These are phyloP conservation scores for Diplodia sapinea DNA, from an alignment of 2,329 filamentous ascomycete genomes.

Conservation along the genomic window DNA sequence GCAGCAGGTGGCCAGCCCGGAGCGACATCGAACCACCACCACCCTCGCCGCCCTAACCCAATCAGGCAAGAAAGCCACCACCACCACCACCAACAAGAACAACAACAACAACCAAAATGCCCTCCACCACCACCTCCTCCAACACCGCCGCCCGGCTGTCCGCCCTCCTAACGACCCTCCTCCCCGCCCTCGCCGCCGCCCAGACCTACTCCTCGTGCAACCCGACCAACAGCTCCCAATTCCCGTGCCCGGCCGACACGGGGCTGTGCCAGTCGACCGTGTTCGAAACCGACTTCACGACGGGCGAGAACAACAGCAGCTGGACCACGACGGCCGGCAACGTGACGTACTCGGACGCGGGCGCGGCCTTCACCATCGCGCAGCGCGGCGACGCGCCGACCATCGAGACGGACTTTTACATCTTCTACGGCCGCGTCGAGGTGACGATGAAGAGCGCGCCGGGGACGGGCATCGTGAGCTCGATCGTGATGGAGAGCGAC, in stretches of 20 bases:
- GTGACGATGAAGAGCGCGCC: slow-evolving; percentile 34
- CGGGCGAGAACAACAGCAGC: slow-evolving; percentile 41
- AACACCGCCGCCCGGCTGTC: neutral
- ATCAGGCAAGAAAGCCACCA: neutral
- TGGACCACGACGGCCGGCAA: slow-evolving; percentile 70
- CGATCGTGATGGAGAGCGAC: slow-evolving; percentile 32
- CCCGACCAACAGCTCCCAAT: slow-evolving; percentile 45
- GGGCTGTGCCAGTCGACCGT: slow-evolving; percentile 54
- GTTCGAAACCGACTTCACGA: slow-evolving; percentile 55
- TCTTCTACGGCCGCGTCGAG: slow-evolving; percentile 35
- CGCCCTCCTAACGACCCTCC: slow-evolving; percentile 34
- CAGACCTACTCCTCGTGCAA: slow-evolving; percentile 54
- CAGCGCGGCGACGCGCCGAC: slow-evolving; percentile 70
- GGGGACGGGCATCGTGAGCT: slow-evolving; percentile 33
- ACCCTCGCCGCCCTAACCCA: neutral
- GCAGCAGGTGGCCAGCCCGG: neutral
- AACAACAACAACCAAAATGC: neutral
- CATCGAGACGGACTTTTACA: slow-evolving; percentile 35
- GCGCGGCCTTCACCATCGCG: slow-evolving; percentile 71
- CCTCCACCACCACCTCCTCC: neutral
- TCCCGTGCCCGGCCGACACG: slow-evolving; percentile 48
- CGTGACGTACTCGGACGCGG: slow-evolving; percentile 64
- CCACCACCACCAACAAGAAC: neutral
- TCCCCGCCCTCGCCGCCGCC: slow-evolving; percentile 38
- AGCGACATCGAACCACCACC: neutral